Evolutionary conservation across 1,284 basidiomycete genomes (phyloP).

Genomic region (Omphalotus olearius): DNA sequence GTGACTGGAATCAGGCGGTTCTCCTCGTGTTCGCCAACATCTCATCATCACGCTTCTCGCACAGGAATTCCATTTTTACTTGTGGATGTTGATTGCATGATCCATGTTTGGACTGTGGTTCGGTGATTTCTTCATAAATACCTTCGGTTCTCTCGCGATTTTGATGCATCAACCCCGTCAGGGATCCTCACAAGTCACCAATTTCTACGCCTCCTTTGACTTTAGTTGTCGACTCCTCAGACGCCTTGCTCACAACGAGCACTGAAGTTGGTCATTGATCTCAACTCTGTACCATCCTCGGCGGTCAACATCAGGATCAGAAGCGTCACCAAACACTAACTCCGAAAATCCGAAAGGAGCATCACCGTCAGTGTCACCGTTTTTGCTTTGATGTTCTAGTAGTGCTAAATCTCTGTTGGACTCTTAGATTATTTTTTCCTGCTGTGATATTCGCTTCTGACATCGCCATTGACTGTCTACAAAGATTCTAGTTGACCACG

Average conservation of each 20-base stretch:
- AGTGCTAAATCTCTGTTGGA: conserved; percentile 1
- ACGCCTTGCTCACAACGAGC: conserved; percentile 8
- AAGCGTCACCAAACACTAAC: not conserved
- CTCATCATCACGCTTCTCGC: conserved; percentile 9
- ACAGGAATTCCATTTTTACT: conserved; percentile 10
- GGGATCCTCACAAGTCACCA: conserved; percentile 13
- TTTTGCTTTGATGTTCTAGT: not conserved
- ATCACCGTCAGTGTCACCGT: conserved; percentile 6
- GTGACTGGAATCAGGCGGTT: too few species aligned
- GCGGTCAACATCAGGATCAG: not conserved
- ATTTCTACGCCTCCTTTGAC: conserved; percentile 1
- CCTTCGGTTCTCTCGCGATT: conserved; percentile 9
- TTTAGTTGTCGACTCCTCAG: conserved; percentile 1
- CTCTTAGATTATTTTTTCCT: not conserved
- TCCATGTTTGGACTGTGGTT: conserved; percentile 7
- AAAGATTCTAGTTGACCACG: conserved; percentile 6
- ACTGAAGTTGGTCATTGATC: not conserved
- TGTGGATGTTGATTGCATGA: conserved; percentile 9
- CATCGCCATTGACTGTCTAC: not conserved
- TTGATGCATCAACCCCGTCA: conserved; percentile 18
- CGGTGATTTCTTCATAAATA: conserved; percentile 23
- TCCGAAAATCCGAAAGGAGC: not conserved
- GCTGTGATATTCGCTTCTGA: not conserved
- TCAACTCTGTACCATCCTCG: too few species aligned
- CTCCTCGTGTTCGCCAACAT: conserved; percentile 12